Evolutionary conservation across 768 basidiomycete genomes (phyloP).

Genomic region (Dioszegia crocea): DNA sequence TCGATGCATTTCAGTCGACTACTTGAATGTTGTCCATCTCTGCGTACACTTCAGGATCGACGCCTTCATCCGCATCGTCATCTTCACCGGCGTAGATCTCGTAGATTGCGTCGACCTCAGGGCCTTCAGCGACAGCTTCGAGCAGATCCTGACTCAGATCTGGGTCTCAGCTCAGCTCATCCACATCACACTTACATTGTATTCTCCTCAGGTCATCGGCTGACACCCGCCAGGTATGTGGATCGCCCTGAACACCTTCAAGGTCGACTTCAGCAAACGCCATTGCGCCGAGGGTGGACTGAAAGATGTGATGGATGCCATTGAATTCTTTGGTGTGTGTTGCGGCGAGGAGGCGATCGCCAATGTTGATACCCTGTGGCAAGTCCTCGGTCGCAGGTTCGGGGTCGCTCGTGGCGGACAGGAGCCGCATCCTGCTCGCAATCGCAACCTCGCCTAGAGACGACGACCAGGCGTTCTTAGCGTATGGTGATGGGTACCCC

Average conservation of each 20-base stretch:
- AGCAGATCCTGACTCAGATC: slow-evolving; percentile 45
- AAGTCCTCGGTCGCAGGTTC: slow-evolving; percentile 3
- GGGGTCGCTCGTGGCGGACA: background rate
- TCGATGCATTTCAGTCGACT: slow-evolving; percentile 11
- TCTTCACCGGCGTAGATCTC: slow-evolving; percentile 37
- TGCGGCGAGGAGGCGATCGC: slow-evolving; percentile 12
- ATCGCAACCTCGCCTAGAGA: no score
- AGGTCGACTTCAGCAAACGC: slow-evolving; percentile 34
- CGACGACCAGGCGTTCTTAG: no score
- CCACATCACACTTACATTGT: slow-evolving; percentile 13
- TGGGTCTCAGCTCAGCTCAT: slow-evolving; percentile 9
- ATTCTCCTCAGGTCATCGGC: slow-evolving; percentile 12
- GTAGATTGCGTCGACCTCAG: slow-evolving; percentile 47
- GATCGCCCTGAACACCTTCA: background rate
- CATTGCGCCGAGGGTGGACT: slow-evolving; percentile 36
- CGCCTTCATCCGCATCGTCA: slow-evolving; percentile 11
- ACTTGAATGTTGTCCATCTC: background rate
- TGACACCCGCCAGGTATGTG: background rate
- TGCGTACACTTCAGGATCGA: slow-evolving; percentile 4
- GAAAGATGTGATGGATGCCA: slow-evolving; percentile 37
- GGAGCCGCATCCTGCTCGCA: background rate
- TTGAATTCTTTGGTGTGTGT: slow-evolving; percentile 32
- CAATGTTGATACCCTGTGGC: slow-evolving; percentile 26
- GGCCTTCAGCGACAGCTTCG: slow-evolving; percentile 44
- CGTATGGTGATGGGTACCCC: slow-evolving; percentile 16